Evolutionary conservation across 306 rosid genomes (phyloP).

Genomic region (Sphenostylis stenocarpa): DNA sequence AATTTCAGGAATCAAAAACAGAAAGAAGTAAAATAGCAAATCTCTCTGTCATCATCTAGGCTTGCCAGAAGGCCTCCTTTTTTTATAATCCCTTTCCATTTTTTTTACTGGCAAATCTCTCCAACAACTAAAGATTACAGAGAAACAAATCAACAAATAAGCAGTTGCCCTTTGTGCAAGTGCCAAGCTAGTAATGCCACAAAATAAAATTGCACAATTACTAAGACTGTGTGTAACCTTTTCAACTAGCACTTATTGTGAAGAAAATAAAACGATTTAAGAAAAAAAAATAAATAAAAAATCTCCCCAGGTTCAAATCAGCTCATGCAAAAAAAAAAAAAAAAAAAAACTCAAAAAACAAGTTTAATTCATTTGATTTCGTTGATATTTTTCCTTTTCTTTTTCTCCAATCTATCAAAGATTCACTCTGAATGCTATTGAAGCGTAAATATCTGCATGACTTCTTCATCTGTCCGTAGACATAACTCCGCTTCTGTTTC

Average conservation of each 20-base stretch:
- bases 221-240: neutral
- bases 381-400: neutral
- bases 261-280: too few species aligned
- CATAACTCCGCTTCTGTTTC: neutral
- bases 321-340: too few species aligned
- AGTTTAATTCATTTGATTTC: too few species aligned
- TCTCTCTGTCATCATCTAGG: neutral
- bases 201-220: neutral
- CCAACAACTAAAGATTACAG: neutral
- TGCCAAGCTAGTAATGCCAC: constrained; percentile 13
- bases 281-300: too few species aligned
- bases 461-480: neutral
- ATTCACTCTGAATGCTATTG: neutral
- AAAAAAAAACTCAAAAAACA: neutral
- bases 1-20: constrained; percentile 43
- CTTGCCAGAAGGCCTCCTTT: neutral
- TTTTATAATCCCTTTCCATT: neutral
- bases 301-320: too few species aligned
- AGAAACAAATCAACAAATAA: neutral
- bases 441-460: neutral
- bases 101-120: neutral
- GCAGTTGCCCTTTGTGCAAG: constrained; percentile 9
- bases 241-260: neutral
- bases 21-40: neutral
- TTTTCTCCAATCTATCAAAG: neutral